A percentile compares a stretch with the other conserved stretches of the same genome.
phyloP scores from a whole-genome alignment of 1,284 basidiomycete species.

The Rhodotorula sp. region DNA sequence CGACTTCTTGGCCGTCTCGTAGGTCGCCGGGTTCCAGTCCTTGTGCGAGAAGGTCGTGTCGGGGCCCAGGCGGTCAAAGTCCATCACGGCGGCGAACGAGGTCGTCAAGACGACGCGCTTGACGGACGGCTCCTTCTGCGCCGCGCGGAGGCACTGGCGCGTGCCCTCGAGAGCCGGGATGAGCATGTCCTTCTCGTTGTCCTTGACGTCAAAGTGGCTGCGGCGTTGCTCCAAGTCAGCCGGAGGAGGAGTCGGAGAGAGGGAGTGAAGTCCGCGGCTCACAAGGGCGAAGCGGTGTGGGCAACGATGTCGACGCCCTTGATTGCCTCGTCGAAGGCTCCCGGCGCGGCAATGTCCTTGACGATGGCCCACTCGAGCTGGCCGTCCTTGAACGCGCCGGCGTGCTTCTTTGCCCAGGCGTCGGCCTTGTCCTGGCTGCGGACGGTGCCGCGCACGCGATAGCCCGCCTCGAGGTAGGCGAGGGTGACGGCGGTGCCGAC shows the following conservation, averaged over 20 bases:
- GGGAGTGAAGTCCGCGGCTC: neutral
- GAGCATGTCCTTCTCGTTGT: constrained; percentile 58
- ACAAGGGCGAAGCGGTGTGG: constrained; percentile 46
- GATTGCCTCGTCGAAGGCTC: constrained; percentile 53
- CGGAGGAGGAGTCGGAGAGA: neutral
- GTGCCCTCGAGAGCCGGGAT: constrained; percentile 67
- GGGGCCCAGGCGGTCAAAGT: constrained; percentile 46
- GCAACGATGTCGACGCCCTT: constrained; percentile 50
- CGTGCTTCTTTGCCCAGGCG: constrained; percentile 29
- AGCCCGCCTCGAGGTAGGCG: constrained; percentile 22
- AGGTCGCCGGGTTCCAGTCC: constrained; percentile 68
- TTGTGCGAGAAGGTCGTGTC: constrained; percentile 47
- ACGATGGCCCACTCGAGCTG: constrained; percentile 28
- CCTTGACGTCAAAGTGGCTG: constrained; percentile 37
- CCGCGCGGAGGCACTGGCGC: constrained; percentile 60
- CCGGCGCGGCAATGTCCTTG: constrained; percentile 34
- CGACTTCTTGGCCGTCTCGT: constrained; percentile 60
- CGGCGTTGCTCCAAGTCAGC: too few species aligned
- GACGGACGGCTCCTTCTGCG: constrained; percentile 56
- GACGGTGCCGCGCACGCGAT: constrained; percentile 28
- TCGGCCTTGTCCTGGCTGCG: constrained; percentile 29
- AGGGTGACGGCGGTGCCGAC: constrained; percentile 23
- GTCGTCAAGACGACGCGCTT: constrained; percentile 69
- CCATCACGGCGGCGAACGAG: constrained; percentile 60
- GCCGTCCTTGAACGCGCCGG: neutral